Conservation (phyloP, 164 flowering plant species). For the Piper longum region DNA sequence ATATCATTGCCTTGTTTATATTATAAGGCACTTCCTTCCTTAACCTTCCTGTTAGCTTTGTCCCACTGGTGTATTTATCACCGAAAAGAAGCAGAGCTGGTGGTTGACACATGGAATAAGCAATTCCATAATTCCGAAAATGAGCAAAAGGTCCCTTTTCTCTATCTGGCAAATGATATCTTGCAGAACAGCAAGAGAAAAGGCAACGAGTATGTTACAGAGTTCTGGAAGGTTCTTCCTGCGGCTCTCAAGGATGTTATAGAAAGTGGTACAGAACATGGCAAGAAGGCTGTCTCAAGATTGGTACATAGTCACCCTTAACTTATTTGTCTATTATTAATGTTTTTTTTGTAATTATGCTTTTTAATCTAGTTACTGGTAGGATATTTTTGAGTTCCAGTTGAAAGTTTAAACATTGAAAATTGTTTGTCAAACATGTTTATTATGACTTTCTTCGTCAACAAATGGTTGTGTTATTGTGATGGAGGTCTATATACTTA, state of each 20-base stretch:
- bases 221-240: conserved; percentile 96
- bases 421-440: background rate
- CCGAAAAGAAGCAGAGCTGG: conserved; percentile 68
- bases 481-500: background rate
- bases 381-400: background rate
- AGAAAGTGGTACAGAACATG: conserved; percentile 66
- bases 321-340: background rate
- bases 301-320: conserved; percentile 35
- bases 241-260: conserved; percentile 56
- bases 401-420: background rate
- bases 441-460: background rate
- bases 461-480: background rate
- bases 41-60: conserved; percentile 43
- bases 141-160: conserved; percentile 57
- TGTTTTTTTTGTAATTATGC: background rate
- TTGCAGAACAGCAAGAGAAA: conserved; percentile 92
- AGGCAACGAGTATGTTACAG: conserved; percentile 83
- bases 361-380: background rate
- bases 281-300: conserved; percentile 66
- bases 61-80: conserved; percentile 99
- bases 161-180: conserved; percentile 96
- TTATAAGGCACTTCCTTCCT: conserved; percentile 6
- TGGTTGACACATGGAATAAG: conserved; percentile 82
- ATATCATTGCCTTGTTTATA: no score
- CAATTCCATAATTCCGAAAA: conserved; percentile 58